Evolutionary conservation across 176 grass and related monocot genomes (phyloP).

Genomic region (Typha latifolia): DNA sequence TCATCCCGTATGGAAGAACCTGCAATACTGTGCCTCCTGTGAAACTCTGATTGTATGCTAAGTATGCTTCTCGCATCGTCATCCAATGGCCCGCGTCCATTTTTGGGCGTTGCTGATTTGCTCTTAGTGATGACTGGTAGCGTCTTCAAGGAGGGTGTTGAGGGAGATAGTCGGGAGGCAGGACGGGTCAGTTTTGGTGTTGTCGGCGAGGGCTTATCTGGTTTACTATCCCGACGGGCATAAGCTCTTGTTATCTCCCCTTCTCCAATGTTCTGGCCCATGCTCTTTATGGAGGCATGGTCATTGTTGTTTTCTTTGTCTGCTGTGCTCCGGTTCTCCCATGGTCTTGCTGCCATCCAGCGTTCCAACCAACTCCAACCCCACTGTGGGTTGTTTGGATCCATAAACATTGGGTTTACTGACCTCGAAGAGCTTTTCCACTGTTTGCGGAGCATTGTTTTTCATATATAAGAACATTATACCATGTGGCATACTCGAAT

Average conservation of each 20-base stretch:
- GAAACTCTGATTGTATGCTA: background rate
- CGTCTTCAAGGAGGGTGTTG: background rate
- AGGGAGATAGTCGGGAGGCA: background rate
- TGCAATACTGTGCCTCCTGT: background rate
- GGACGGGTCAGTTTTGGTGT: background rate
- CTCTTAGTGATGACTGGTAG: background rate
- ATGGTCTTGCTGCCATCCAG: conserved; percentile 94
- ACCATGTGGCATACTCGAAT: too few species aligned
- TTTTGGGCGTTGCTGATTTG: background rate
- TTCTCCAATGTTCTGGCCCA: conserved; percentile 45
- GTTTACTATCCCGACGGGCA: conserved; percentile 33
- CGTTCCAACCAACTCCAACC: conserved; percentile 99
- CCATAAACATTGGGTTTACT: conserved; percentile 82
- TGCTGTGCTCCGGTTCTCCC: conserved; percentile 41
- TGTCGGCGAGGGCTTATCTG: background rate
- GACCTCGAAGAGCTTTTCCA: conserved; percentile 86
- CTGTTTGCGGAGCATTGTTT: conserved; percentile 34
- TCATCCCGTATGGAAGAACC: conserved; percentile 12
- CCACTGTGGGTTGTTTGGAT: conserved; percentile 84
- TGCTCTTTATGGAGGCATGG: conserved; percentile 34
- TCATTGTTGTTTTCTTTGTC: conserved; percentile 61
- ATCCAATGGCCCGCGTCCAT: background rate
- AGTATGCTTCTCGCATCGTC: background rate
- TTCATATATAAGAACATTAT: background rate
- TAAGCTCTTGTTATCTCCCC: conserved; percentile 89